These are phyloP conservation scores for Tubosaeta sp. DNA, from an alignment of 768 basidiomycete genomes.

Conservation along the genomic window DNA sequence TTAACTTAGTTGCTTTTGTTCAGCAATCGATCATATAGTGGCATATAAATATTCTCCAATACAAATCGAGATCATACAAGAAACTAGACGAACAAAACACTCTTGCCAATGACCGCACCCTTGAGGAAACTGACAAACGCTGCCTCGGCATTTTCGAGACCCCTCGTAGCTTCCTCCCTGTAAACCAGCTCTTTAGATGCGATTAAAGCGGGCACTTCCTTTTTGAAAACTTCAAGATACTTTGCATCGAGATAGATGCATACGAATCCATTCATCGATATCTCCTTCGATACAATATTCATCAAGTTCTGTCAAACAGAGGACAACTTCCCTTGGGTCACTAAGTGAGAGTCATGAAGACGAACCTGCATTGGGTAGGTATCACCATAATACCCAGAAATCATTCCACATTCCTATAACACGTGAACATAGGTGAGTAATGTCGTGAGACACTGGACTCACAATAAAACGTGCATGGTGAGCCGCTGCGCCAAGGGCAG, in stretches of 20 bases:
- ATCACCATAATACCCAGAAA: background rate
- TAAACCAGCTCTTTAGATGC: conserved; percentile 45
- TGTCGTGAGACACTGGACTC: background rate
- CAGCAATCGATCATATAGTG: too few species aligned
- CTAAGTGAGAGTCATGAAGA: background rate
- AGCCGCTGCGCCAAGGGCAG: conserved; percentile 46
- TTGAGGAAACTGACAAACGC: conserved; percentile 1
- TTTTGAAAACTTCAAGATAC: conserved; percentile 40
- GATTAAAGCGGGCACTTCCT: conserved; percentile 36
- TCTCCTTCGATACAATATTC: conserved; percentile 32
- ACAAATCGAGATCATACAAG: background rate
- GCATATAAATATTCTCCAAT: too few species aligned
- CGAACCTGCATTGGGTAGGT: background rate
- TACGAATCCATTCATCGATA: conserved; percentile 46
- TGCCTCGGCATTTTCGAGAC: conserved; percentile 35
- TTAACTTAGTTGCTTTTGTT: background rate
- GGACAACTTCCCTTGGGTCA: background rate
- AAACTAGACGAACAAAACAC: background rate
- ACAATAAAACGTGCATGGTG: conserved; percentile 46
- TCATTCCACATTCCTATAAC: conserved; percentile 32
- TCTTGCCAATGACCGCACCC: conserved; percentile 7
- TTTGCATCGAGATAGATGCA: conserved; percentile 27
- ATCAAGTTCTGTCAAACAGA: background rate
- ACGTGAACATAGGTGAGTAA: background rate
- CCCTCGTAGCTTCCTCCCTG: conserved; percentile 42